Conservation (phyloP, 305 asterid species). For the Fraxinus greggii region DNA sequence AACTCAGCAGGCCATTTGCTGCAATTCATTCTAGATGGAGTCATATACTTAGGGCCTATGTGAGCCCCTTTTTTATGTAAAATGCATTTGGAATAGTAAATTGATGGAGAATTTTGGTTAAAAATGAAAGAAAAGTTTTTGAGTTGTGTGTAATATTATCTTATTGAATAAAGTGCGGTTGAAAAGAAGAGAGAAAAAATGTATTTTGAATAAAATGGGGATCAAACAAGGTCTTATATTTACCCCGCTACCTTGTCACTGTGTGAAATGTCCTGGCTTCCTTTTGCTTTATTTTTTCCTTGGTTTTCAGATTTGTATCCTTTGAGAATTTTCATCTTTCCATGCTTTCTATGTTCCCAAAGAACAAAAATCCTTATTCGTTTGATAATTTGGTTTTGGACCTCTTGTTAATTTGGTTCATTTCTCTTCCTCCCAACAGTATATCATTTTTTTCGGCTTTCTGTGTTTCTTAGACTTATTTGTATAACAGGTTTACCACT, state of each 20-base stretch:
- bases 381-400: background rate
- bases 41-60: background rate
- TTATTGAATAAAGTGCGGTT: too few species aligned
- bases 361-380: background rate
- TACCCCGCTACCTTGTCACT: background rate
- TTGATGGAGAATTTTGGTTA: too few species aligned
- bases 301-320: background rate
- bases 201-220: too few species aligned
- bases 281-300: background rate
- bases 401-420: background rate
- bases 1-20: background rate
- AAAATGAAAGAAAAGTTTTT: too few species aligned
- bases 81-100: too few species aligned
- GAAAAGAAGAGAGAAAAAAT: too few species aligned
- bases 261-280: background rate
- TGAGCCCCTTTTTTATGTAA: too few species aligned
- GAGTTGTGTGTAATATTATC: too few species aligned
- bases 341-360: conserved; percentile 12
- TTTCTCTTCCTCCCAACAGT: background rate
- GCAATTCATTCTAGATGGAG: background rate
- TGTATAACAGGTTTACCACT: conserved; percentile 38
- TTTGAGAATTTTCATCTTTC: background rate
- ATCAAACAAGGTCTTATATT: background rate
- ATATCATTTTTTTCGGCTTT: background rate
- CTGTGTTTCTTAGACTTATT: conserved; percentile 18